Conservation (phyloP, 148 eudicot species). For the Linanthus parryae region DNA sequence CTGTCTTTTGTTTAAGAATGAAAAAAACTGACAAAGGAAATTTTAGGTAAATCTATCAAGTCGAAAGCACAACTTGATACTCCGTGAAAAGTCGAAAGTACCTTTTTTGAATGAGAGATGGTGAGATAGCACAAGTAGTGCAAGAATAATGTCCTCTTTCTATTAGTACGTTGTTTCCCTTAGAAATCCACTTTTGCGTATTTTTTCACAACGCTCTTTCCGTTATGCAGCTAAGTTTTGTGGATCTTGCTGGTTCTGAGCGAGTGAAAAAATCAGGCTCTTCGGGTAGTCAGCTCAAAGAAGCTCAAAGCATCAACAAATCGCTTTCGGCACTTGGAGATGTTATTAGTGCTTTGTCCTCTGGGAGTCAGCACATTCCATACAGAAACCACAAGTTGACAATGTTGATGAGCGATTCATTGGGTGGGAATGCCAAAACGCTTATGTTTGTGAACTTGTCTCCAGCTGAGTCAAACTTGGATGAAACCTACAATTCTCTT, state of each 20-base stretch:
- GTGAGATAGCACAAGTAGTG: too few species aligned
- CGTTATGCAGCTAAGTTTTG: conserved; percentile 79
- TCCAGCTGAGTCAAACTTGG: conserved; percentile 92
- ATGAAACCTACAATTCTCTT: conserved; percentile 88
- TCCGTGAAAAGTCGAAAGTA: too few species aligned
- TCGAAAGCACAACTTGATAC: too few species aligned
- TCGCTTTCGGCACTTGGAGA: conserved; percentile 98
- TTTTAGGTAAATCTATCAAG: too few species aligned
- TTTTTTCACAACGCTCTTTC: too few species aligned
- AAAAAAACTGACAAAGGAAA: too few species aligned
- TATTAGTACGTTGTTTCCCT: too few species aligned
- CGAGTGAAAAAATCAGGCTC: conserved; percentile 96
- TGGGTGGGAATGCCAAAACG: conserved; percentile 97
- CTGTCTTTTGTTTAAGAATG: too few species aligned
- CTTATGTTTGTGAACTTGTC: conserved; percentile 95
- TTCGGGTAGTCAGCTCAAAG: conserved; percentile 78
- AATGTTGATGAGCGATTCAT: conserved; percentile 98
- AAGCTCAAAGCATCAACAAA: conserved; percentile 97
- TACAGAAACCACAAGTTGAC: conserved; percentile 94
- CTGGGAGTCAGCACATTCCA: conserved; percentile 85
- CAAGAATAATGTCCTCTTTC: too few species aligned
- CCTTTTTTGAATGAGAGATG: too few species aligned
- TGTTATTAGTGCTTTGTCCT: conserved; percentile 88
- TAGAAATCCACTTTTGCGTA: too few species aligned
- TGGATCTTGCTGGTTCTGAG: conserved; percentile 99